Conservation (phyloP, 169 alveolate genomes). For the Babesia caballi region DNA sequence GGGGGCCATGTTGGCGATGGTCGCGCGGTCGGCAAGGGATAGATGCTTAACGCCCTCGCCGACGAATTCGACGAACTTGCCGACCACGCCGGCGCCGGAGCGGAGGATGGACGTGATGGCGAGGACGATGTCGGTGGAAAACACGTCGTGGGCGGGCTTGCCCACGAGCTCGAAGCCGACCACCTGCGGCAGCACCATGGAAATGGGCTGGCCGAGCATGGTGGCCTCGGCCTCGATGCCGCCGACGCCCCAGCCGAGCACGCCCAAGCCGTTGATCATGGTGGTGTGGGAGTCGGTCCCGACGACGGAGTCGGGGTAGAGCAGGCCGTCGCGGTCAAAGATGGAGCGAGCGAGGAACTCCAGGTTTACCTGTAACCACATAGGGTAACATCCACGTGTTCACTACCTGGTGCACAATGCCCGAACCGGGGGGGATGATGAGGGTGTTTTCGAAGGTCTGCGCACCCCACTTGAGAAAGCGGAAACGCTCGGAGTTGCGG, state of each 20-base stretch:
- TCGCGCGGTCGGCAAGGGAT: slow-evolving; percentile 91
- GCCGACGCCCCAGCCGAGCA: slow-evolving; percentile 95
- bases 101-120: slow-evolving; percentile 85
- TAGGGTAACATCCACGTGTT: slow-evolving; percentile 52
- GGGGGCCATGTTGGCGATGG: slow-evolving; percentile 96
- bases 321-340: slow-evolving; percentile 68
- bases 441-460: slow-evolving; percentile 88
- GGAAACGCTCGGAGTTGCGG: slow-evolving; percentile 91
- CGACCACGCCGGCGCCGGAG: slow-evolving; percentile 95
- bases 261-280: slow-evolving; percentile 95
- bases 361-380: slow-evolving; percentile 84
- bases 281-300: slow-evolving; percentile 97
- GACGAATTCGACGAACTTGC: slow-evolving; percentile 92
- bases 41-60: slow-evolving; percentile 88
- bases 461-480: slow-evolving; percentile 95
- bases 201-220: slow-evolving; percentile 94
- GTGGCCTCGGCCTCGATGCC: slow-evolving; percentile 99
- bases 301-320: slow-evolving; percentile 93
- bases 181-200: slow-evolving; percentile 95
- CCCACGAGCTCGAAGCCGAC: slow-evolving; percentile 94
- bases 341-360: slow-evolving; percentile 83
- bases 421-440: slow-evolving; percentile 97
- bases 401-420: slow-evolving; percentile 91
- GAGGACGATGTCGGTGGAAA: slow-evolving; percentile 93
- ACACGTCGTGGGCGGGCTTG: slow-evolving; percentile 77